Conservation (phyloP, 345 rosid species). For the Euphorbia peplus region DNA sequence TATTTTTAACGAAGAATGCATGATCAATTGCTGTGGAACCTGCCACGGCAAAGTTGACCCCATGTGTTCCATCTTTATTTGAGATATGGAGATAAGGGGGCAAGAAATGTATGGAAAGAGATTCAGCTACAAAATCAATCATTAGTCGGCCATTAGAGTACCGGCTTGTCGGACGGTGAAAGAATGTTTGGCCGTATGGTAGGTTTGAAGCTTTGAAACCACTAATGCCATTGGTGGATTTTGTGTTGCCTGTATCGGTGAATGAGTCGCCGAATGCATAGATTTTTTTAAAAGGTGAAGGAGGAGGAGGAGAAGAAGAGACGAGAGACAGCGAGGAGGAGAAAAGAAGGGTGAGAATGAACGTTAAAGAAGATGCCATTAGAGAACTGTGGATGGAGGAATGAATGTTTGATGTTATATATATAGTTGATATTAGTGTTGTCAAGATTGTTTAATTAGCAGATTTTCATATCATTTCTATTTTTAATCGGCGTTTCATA, state of each 20-base stretch:
- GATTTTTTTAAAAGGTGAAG: slow-evolving; percentile 57
- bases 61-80: slow-evolving; percentile 27
- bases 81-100: slow-evolving; percentile 54
- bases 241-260: slow-evolving; percentile 95
- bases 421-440: too few species aligned
- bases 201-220: slow-evolving; percentile 73
- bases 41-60: slow-evolving; percentile 91
- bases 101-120: slow-evolving; percentile 60
- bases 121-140: slow-evolving; percentile 75
- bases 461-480: too few species aligned
- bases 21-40: slow-evolving; percentile 85
- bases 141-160: slow-evolving; percentile 88
- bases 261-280: slow-evolving; percentile 91
- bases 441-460: too few species aligned
- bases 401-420: too few species aligned
- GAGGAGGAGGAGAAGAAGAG: slow-evolving; percentile 9
- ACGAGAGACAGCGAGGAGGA: slow-evolving; percentile 5
- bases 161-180: slow-evolving; percentile 75
- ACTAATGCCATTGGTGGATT: slow-evolving; percentile 52
- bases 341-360: slow-evolving; percentile 20
- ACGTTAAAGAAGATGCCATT: slow-evolving; percentile 23
- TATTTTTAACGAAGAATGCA: slow-evolving; percentile 71
- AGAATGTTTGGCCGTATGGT: slow-evolving; percentile 80
- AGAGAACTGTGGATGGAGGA: too few species aligned
- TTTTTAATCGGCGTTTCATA: too few species aligned